phyloP scores from a whole-genome alignment of 805 yeast genomes.

The Candida saitoana region DNA sequence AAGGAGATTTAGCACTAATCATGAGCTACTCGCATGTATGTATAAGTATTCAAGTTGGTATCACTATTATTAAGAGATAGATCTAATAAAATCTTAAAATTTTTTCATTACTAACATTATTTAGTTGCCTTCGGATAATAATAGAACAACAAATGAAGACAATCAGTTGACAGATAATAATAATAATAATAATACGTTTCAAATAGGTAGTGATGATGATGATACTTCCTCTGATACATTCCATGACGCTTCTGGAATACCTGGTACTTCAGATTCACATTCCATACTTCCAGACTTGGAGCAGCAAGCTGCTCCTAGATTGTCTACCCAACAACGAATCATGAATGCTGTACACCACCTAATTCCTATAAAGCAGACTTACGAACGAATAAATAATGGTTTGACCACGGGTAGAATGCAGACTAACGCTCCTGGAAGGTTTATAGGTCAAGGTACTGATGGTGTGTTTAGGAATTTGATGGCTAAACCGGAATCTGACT shows the following conservation, averaged over 20 bases:
- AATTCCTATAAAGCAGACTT: constrained; percentile 39
- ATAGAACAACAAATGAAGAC: background rate
- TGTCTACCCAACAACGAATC: constrained; percentile 28
- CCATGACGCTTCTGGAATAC: background rate
- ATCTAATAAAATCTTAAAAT: too few relatives aligned
- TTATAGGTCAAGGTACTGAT: constrained; percentile 54
- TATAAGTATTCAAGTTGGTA: too few relatives aligned
- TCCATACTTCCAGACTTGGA: constrained; percentile 22
- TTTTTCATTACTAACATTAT: background rate
- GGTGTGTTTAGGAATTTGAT: constrained; percentile 91
- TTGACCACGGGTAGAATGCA: constrained; percentile 41
- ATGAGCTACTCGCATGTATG: too few relatives aligned
- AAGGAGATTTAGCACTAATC: too few relatives aligned
- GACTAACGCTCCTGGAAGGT: constrained; percentile 39
- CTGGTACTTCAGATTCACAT: constrained; percentile 5
- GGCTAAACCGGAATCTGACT: constrained; percentile 75
- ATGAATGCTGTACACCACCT: constrained; percentile 29
- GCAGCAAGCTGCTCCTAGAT: constrained; percentile 17
- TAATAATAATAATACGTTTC: background rate
- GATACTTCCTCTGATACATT: background rate
- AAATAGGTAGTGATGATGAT: background rate
- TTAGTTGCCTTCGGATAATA: background rate
- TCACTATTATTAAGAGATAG: too few relatives aligned
- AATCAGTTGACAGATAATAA: background rate
- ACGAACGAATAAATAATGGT: constrained; percentile 40